These are phyloP conservation scores for Orobanche coerulescens DNA, from an alignment of 257 asterid species.

Conservation along the genomic window DNA sequence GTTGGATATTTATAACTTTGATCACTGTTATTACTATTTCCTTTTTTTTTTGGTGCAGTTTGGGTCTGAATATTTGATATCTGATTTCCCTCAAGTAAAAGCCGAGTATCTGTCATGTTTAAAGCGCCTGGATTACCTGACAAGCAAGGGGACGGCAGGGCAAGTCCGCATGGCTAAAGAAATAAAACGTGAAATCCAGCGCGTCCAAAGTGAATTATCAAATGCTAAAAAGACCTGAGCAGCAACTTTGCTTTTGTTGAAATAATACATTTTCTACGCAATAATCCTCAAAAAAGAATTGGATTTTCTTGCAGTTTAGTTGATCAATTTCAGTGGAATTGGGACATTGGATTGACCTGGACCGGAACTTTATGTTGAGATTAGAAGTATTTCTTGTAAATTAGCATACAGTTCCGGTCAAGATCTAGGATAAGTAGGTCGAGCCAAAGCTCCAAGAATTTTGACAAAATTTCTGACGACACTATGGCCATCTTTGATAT, in stretches of 20 bases:
- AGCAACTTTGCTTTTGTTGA: background rate
- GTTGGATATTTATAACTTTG: background rate
- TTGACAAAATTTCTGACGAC: too few species aligned
- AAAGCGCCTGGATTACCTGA: conserved; percentile 34
- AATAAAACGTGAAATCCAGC: conserved; percentile 44
- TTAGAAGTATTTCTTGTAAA: too few species aligned
- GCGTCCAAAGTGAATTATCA: conserved; percentile 38
- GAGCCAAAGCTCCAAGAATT: too few species aligned
- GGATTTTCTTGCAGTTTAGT: background rate
- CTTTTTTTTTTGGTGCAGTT: conserved; percentile 40
- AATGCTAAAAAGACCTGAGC: conserved; percentile 6
- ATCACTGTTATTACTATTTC: background rate
- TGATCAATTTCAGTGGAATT: background rate
- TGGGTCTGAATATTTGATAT: conserved; percentile 27
- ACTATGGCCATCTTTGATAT: too few species aligned
- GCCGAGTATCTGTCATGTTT: conserved; percentile 61
- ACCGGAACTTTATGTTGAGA: too few species aligned
- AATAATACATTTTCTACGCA: background rate
- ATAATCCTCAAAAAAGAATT: background rate
- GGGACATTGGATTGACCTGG: too few species aligned
- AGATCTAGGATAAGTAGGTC: too few species aligned
- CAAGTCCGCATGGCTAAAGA: conserved; percentile 24
- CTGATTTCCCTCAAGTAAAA: conserved; percentile 47
- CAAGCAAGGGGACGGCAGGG: conserved; percentile 21
- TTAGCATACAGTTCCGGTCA: too few species aligned